Evolutionary conservation across 768 basidiomycete species (phyloP), one percentile per base, ranked within the genome.

Genomic region (Collybia sordida): DNA sequence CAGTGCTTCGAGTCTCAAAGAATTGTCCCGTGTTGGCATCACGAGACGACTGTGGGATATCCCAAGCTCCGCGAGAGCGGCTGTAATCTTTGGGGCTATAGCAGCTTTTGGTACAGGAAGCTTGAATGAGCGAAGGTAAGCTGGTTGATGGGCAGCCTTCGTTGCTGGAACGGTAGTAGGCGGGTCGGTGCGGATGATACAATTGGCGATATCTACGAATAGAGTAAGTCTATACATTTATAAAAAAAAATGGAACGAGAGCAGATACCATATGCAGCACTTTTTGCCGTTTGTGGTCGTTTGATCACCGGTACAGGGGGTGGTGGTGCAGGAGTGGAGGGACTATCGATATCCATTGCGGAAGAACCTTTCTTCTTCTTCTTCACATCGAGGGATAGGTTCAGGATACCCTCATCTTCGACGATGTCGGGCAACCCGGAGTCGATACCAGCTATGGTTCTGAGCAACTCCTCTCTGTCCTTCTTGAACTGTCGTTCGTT

Each of bases 11-110:
- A 94, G 73, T 57, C 80, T 81, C 45, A 79, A 74, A 46, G 86
- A 75, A 55, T 93, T 97, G 21, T 85, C 84, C 34, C 84, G 78
- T 2, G 97, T 98, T 15, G 97, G 97, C 93, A 98, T 98, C 52
- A 96, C 90, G 43, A 99, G 78, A 9, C 88, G 83, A 14, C 78
- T 79, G 48, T 83, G 75, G 14, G 79, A 78, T 9, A 97, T 71
- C 12, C 87, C 86, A 9, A 95, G 75, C 67, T 98, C 94, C 6
- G 76, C 64, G 14, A 98, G 77, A 12, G 86, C 78, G 51, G 87
- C 84, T 7, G 83, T 75, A 58, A 98, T 82, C 62, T 93, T 92
- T 14, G 84, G 82, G 2, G 83, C 80, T 19, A 86, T 75, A 34
- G 83, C 77, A 3, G 85, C 73, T 64, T 93, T 96, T 14, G 92